Percentiles rank a stretch among this genome's conserved stretches.
Conservation (phyloP, 768 basidiomycete species). For the Mycena latifolia region DNA sequence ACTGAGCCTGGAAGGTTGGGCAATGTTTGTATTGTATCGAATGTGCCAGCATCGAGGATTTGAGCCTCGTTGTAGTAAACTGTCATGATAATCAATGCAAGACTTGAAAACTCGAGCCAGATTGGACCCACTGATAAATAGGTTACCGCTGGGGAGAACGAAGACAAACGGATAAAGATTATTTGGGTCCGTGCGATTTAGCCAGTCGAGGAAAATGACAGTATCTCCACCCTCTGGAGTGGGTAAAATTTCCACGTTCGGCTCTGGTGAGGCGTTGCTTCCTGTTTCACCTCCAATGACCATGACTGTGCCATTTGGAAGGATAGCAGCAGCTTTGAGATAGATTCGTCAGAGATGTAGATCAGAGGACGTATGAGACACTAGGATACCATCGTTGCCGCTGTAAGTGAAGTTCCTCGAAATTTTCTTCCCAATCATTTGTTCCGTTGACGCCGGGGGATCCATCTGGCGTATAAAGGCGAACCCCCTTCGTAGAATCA, state of each 20-base stretch:
- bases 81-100: constrained; percentile 39
- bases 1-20: constrained; percentile 85
- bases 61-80: constrained; percentile 88
- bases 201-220: constrained; percentile 70
- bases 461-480: constrained; percentile 81
- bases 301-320: constrained; percentile 77
- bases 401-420: constrained; percentile 68
- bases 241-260: constrained; percentile 80
- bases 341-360: neutral
- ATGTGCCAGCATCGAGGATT: constrained; percentile 75
- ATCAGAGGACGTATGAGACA: constrained; percentile 35
- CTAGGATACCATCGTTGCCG: constrained; percentile 43
- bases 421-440: constrained; percentile 86
- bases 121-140: constrained; percentile 74
- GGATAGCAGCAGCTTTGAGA: constrained; percentile 68
- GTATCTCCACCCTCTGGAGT: constrained; percentile 75
- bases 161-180: constrained; percentile 86
- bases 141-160: constrained; percentile 74
- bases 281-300: constrained; percentile 74
- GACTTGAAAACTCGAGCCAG: neutral
- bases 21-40: constrained; percentile 67
- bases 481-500: constrained; percentile 78
- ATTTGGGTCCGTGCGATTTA: constrained; percentile 80
- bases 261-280: constrained; percentile 73
- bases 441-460: constrained; percentile 76